Evolutionary conservation across 305 asterid species (phyloP).

Genomic region (Fraxinus latifolia): DNA sequence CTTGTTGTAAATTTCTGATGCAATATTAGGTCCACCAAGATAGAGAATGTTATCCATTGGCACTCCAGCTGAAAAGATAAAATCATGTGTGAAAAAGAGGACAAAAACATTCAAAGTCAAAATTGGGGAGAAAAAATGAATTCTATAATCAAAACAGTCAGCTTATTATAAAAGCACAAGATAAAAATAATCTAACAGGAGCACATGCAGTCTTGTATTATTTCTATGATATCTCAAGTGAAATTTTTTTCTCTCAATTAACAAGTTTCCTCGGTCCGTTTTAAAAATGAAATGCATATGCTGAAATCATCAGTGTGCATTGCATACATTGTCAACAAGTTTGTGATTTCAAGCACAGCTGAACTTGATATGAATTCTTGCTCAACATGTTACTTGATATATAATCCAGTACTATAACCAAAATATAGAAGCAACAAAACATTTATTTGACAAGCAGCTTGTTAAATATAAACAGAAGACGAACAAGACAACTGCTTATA

Average conservation of each 20-base stretch:
- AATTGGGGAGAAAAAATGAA: not conserved
- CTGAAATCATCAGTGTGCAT: not conserved
- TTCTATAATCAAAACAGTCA: not conserved
- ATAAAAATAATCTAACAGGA: not conserved
- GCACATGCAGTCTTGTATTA: not conserved
- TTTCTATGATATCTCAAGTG: not conserved
- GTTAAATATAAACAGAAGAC: not conserved
- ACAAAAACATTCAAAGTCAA: not conserved
- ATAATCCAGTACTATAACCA: not conserved
- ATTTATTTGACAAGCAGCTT: not conserved
- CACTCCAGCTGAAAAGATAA: constrained; percentile 54
- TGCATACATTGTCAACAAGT: not conserved
- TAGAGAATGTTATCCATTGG: constrained; percentile 80
- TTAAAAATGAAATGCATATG: not conserved
- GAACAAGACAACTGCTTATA: not conserved
- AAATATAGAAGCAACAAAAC: not conserved
- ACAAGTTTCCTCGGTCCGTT: not conserved
- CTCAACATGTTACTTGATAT: not conserved
- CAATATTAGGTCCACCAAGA: constrained; percentile 93
- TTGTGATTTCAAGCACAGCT: not conserved
- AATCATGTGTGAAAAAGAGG: constrained; percentile 19
- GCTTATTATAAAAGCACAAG: not conserved
- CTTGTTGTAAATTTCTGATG: constrained; percentile 82
- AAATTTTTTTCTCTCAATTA: not conserved
- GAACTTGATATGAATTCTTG: not conserved